These are phyloP conservation scores for Pythium phragmiticola DNA, from an alignment of 352 stramenopile genomes.

Conservation along the genomic window DNA sequence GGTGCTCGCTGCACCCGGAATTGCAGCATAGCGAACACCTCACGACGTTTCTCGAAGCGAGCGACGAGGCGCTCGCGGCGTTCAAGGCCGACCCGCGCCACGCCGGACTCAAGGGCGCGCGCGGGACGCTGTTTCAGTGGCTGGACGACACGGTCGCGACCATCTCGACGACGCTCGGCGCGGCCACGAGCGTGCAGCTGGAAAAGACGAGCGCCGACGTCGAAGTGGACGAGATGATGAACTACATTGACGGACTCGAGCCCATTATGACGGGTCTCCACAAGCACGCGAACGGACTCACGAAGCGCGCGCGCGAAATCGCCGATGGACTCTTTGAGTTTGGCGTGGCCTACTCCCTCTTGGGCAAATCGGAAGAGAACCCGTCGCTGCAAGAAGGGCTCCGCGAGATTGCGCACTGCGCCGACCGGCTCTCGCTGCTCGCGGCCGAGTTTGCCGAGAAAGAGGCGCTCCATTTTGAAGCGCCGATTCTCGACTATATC, in stretches of 20 bases:
- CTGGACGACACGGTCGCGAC: slow-evolving; percentile 84
- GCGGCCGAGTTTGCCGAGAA: slow-evolving; percentile 92
- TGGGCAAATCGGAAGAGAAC: slow-evolving; percentile 93
- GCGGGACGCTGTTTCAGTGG: slow-evolving; percentile 82
- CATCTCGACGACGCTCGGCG: slow-evolving; percentile 75
- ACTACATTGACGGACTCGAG: slow-evolving; percentile 94
- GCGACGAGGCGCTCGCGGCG: slow-evolving; percentile 57
- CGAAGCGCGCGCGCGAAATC: slow-evolving; percentile 94
- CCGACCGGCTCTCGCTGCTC: slow-evolving; percentile 90
- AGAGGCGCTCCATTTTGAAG: slow-evolving; percentile 93
- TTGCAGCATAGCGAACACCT: slow-evolving; percentile 83
- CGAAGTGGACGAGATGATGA: slow-evolving; percentile 95
- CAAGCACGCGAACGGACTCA: slow-evolving; percentile 92
- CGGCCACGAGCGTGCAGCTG: slow-evolving; percentile 42
- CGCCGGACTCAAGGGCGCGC: slow-evolving; percentile 40
- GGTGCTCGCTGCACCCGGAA: slow-evolving; percentile 79
- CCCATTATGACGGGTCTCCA: slow-evolving; percentile 95
- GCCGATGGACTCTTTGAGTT: slow-evolving; percentile 97
- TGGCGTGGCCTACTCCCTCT: slow-evolving; percentile 93
- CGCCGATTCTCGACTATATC: slow-evolving; percentile 96
- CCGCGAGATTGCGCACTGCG: slow-evolving; percentile 90
- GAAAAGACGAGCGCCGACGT: slow-evolving; percentile 90
- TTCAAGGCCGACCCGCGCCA: slow-evolving; percentile 76
- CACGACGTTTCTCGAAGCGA: slow-evolving; percentile 82
- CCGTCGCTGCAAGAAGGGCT: slow-evolving; percentile 91